Percentiles rank a stretch among this genome's conserved stretches.
phyloP scores from a whole-genome alignment of 768 basidiomycete species.

The Tremella fuciformis region DNA sequence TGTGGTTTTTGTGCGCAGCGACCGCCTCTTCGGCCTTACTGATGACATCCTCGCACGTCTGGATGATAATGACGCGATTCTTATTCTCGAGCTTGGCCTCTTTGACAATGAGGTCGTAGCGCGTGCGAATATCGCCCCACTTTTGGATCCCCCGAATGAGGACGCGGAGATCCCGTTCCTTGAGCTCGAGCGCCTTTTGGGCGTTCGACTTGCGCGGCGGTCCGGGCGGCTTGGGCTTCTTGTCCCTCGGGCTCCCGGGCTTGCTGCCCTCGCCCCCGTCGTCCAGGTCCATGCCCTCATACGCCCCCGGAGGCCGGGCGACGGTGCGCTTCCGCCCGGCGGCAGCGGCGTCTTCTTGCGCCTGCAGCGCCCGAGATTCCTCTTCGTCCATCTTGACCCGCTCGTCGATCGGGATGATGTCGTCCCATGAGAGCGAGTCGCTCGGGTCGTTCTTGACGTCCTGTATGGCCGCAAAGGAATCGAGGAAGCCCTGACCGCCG shows the following conservation, averaged over 20 bases:
- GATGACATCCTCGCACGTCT: conserved; percentile 89
- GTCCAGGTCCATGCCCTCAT: conserved; percentile 78
- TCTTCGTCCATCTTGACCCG: conserved; percentile 79
- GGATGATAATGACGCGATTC: conserved; percentile 85
- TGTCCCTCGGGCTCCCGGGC: conserved; percentile 61
- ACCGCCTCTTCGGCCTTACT: conserved; percentile 79
- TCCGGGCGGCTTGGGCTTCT: conserved; percentile 59
- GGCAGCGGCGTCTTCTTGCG: conserved; percentile 63
- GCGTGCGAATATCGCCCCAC: conserved; percentile 94
- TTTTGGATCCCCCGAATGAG: conserved; percentile 90
- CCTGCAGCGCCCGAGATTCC: conserved; percentile 63
- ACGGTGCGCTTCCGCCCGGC: conserved; percentile 75
- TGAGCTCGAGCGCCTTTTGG: conserved; percentile 91
- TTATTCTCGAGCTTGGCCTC: conserved; percentile 91
- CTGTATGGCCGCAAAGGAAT: conserved; percentile 90
- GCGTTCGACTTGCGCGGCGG: conserved; percentile 82
- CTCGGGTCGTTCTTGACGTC: conserved; percentile 86
- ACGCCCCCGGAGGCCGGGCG: conserved; percentile 64
- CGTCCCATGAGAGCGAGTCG: conserved; percentile 83
- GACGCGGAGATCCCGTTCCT: conserved; percentile 89
- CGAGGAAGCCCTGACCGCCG: conserved; percentile 96
- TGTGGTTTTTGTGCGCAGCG: conserved; percentile 75
- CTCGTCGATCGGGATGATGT: conserved; percentile 93
- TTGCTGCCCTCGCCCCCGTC: conserved; percentile 59
- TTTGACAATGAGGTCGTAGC: conserved; percentile 86